Conservation (phyloP, 202 grass and related monocot species). For the Thinopyrum obtusiflorum region DNA sequence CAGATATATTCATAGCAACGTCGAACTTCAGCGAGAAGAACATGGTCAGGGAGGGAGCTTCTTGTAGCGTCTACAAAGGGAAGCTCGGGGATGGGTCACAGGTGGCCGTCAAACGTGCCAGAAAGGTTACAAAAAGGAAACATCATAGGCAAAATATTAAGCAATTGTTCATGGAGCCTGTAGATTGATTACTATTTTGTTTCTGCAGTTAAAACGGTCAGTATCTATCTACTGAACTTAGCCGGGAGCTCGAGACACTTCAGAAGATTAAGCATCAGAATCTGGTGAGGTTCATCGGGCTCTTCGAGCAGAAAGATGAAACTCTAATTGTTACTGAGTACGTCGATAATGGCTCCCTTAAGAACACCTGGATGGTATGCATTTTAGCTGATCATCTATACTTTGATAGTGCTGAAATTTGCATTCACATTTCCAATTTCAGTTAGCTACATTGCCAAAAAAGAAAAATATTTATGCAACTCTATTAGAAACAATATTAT, state of each 20-base stretch:
- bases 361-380: constrained; percentile 61
- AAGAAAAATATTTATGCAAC: too few relatives aligned
- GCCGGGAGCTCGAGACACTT: constrained; percentile 48
- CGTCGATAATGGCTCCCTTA: constrained; percentile 52
- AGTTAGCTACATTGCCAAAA: not conserved
- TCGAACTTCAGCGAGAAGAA: constrained; percentile 55
- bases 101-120: constrained; percentile 44
- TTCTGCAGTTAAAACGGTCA: constrained; percentile 3
- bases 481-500: too few relatives aligned
- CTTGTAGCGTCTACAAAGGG: constrained; percentile 45
- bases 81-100: constrained; percentile 56
- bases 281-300: constrained; percentile 46
- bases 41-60: constrained; percentile 41
- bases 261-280: constrained; percentile 58
- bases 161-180: not conserved
- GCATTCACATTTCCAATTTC: not conserved
- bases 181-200: not conserved
- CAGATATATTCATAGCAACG: constrained; percentile 46
- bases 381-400: not conserved
- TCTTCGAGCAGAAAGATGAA: constrained; percentile 32
- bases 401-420: not conserved
- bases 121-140: constrained; percentile 32
- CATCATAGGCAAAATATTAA: not conserved
- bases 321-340: constrained; percentile 42
- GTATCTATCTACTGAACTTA: constrained; percentile 31